These are phyloP conservation scores for Phytophthora quininea DNA, from an alignment of 352 stramenopile genomes.

Conservation along the genomic window DNA sequence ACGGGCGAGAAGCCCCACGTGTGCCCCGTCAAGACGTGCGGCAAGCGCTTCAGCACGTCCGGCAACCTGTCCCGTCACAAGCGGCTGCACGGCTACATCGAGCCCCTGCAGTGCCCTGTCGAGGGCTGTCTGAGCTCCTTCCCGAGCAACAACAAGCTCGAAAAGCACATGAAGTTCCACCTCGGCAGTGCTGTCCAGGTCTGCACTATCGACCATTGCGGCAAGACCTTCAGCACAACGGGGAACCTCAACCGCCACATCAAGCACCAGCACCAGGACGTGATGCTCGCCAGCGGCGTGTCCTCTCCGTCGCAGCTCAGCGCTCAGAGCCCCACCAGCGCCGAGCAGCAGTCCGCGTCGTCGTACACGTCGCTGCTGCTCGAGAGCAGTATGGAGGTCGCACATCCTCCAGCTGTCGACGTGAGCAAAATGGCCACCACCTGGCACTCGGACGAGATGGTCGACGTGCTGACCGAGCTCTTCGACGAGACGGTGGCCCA, in stretches of 20 bases:
- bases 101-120: constrained; percentile 44
- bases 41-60: constrained; percentile 61
- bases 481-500: constrained; percentile 40
- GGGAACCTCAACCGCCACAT: constrained; percentile 61
- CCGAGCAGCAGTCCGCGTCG: constrained; percentile 25
- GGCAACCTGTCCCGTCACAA: constrained; percentile 66
- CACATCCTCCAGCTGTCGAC: constrained; percentile 22
- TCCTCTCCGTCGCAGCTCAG: constrained; percentile 18
- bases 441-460: constrained; percentile 31
- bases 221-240: constrained; percentile 64
- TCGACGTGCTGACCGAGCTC: constrained; percentile 40
- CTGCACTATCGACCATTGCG: constrained; percentile 48
- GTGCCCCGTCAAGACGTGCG: constrained; percentile 42
- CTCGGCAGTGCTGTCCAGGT: constrained; percentile 46
- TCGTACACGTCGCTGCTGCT: constrained; percentile 30
- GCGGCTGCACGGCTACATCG: constrained; percentile 49
- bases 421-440: constrained; percentile 21
- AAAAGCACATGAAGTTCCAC: constrained; percentile 68
- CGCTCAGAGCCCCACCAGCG: constrained; percentile 26
- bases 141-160: constrained; percentile 54
- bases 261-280: constrained; percentile 45
- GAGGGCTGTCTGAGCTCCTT: constrained; percentile 45
- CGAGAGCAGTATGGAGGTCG: constrained; percentile 26
- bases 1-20: constrained; percentile 56
- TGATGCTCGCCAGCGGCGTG: constrained; percentile 3